Base-by-base conservation (phyloP, 164 flowering plant species). In the Stephania japonica region DNA sequence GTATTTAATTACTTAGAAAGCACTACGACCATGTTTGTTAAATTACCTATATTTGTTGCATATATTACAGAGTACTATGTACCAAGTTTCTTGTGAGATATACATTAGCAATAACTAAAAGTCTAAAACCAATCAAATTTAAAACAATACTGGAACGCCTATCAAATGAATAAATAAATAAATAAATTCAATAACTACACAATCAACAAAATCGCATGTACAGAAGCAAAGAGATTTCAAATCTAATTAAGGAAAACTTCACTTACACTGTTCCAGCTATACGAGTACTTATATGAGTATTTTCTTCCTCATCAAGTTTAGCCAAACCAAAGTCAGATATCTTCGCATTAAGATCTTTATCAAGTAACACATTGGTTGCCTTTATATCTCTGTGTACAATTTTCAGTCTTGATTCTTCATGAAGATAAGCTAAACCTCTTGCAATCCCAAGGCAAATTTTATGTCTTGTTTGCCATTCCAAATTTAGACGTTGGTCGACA, bases 241-340 rank as follows among this genome's bases (percentile, higher is more conserved):
- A 59, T 6, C 64, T 19, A 24, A 59, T 6, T 19, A 14, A 75
- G n/a, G 21, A 16, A 71, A 63, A 53, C 12, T 56, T 4, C 19
- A 72, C 93, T 86, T 75, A 90, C 97, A 85, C 76, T 8, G 97
- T 92, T 82, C 97, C 97, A 24, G 97, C 94, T 69, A 90, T 78
- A 43, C 90, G 74, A 6, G 97, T 90, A 76, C 89, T 90, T 79
- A 91, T 89, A 68, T 90, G 94, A 16, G 94, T 89, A 12, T 88
- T 81, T 32, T 87, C 90, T 61, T 89, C 90, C 73, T 89, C 94
- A 77, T 87, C 83, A 70, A 90, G 92, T 76, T 85, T 89, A 25
- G 97, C 94, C 62, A 91, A 78, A 47, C 94, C 97, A 81, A 91
- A 91, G 78, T 91, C 97, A 13, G 97, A 90, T 76, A 90, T 90